Percentiles rank a stretch among this genome's conserved stretches.
Evolutionary conservation across 2,329 filamentous ascomycete species (phyloP).

Genomic region (Aquanectria penicillioides): DNA sequence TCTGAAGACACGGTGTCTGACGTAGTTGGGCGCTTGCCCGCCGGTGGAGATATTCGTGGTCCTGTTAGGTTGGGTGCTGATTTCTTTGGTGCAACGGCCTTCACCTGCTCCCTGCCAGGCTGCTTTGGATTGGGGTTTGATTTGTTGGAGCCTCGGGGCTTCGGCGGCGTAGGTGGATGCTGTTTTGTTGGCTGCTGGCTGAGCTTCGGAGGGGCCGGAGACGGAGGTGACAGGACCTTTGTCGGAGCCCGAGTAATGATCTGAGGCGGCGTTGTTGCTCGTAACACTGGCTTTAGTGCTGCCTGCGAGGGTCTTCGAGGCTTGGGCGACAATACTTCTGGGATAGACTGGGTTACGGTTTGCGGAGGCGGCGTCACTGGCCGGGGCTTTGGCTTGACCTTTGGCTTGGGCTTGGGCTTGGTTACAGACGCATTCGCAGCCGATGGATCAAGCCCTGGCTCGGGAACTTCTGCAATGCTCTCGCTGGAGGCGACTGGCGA

Average conservation of each 20-base stretch:
- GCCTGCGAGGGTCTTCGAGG: constrained; percentile 46
- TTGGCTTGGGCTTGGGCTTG: constrained; percentile 43
- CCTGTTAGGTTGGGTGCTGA: constrained; percentile 21
- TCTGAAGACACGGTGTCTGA: constrained; percentile 52
- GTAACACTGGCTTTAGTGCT: constrained; percentile 43
- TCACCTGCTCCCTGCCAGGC: constrained; percentile 13
- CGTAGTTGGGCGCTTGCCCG: constrained; percentile 30
- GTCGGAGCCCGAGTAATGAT: constrained; percentile 36
- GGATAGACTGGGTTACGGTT: constrained; percentile 30
- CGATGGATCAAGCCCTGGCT: neutral
- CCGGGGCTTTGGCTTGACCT: constrained; percentile 38
- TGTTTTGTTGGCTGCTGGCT: constrained; percentile 30
- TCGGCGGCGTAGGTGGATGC: constrained; percentile 50
- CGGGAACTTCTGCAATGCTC: constrained; percentile 26
- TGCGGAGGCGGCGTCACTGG: constrained; percentile 33
- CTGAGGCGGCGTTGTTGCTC: constrained; percentile 43
- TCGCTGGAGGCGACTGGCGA: constrained; percentile 18
- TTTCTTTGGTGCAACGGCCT: constrained; percentile 22
- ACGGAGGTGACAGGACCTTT: constrained; percentile 34
- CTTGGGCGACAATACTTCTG: constrained; percentile 45
- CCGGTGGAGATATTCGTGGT: constrained; percentile 20
- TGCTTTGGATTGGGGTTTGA: constrained; percentile 23
- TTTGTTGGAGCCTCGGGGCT: constrained; percentile 44
- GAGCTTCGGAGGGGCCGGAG: constrained; percentile 44
- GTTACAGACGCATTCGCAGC: constrained; percentile 13